phyloP scores from a whole-genome alignment of 1,284 basidiomycete species.

The Papiliotrema fonsecae region DNA sequence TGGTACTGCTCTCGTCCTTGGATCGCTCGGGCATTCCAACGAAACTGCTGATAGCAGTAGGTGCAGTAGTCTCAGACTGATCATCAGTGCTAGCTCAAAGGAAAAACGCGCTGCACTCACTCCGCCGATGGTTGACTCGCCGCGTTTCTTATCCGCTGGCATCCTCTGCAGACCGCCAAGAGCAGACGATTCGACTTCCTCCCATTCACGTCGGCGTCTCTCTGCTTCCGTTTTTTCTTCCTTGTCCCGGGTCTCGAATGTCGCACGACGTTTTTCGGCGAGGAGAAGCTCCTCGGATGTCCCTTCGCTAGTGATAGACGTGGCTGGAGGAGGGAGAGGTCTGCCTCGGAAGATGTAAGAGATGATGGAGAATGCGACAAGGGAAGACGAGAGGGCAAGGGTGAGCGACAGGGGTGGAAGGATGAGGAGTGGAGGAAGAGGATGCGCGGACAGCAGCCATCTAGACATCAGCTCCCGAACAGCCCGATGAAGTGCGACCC shows the following conservation, averaged over 20 bases:
- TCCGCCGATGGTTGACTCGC: conserved; percentile 21
- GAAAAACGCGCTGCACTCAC: conserved; percentile 19
- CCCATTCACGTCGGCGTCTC: conserved; percentile 21
- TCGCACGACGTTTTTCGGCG: conserved; percentile 7
- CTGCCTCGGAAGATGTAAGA: conserved; percentile 19
- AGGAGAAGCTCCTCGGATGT: conserved; percentile 15
- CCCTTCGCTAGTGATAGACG: neutral
- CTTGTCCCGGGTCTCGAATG: conserved; percentile 13
- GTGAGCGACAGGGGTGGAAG: conserved; percentile 40
- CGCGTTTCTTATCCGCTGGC: conserved; percentile 14
- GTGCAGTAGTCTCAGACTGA: conserved; percentile 12
- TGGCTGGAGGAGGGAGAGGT: neutral
- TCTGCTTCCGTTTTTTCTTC: conserved; percentile 17
- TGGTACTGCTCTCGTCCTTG: conserved; percentile 10
- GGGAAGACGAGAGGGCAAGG: conserved; percentile 37
- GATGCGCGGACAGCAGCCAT: conserved; percentile 40
- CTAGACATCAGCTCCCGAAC: conserved; percentile 5
- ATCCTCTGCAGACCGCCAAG: conserved; percentile 16
- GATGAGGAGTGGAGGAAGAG: conserved; percentile 39
- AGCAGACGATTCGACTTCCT: conserved; percentile 19
- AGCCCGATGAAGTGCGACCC: conserved; percentile 5
- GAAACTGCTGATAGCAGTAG: neutral
- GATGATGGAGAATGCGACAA: conserved; percentile 39
- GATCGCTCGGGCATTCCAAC: conserved; percentile 1
- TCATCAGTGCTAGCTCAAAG: conserved; percentile 10